These are phyloP conservation scores for Euptelea pleiosperma DNA, from an alignment of 164 flowering plant genomes.

Conservation along the genomic window DNA sequence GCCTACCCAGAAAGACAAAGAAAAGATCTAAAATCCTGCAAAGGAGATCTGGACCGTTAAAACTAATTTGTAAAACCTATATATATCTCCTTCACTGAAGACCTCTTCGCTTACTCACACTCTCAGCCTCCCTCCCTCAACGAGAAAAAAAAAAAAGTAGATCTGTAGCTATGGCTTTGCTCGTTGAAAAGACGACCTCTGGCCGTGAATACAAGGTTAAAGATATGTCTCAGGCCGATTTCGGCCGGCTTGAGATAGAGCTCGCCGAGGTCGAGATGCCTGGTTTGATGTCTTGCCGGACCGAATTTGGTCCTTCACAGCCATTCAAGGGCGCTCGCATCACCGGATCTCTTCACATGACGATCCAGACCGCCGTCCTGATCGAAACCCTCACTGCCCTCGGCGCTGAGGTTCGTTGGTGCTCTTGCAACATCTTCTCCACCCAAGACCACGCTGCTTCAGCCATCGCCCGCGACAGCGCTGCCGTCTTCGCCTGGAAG, in stretches of 20 bases:
- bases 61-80: no score
- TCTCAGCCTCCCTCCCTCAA: no score
- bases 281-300: slow-evolving; percentile 27
- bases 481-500: slow-evolving; percentile 31
- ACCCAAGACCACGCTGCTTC: slow-evolving; percentile 32
- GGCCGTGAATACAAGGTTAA: slow-evolving; percentile 33
- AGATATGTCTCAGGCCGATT: slow-evolving; percentile 32
- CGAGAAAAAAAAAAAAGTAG: no score
- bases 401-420: slow-evolving; percentile 36
- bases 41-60: no score
- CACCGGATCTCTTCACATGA: slow-evolving; percentile 36
- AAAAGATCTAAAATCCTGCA: no score
- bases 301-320: slow-evolving; percentile 28
- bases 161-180: slow-evolving; percentile 14
- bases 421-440: slow-evolving; percentile 38
- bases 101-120: no score
- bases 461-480: slow-evolving; percentile 35
- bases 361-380: slow-evolving; percentile 34
- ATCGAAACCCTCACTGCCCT: slow-evolving; percentile 35
- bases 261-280: slow-evolving; percentile 32
- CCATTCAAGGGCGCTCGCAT: slow-evolving; percentile 29
- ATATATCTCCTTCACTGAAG: no score
- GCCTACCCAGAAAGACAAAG: no score
- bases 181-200: slow-evolving; percentile 24
- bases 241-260: slow-evolving; percentile 28